Conservation (phyloP, 208 protist genomes). For the Balamuthia mandrillaris region DNA sequence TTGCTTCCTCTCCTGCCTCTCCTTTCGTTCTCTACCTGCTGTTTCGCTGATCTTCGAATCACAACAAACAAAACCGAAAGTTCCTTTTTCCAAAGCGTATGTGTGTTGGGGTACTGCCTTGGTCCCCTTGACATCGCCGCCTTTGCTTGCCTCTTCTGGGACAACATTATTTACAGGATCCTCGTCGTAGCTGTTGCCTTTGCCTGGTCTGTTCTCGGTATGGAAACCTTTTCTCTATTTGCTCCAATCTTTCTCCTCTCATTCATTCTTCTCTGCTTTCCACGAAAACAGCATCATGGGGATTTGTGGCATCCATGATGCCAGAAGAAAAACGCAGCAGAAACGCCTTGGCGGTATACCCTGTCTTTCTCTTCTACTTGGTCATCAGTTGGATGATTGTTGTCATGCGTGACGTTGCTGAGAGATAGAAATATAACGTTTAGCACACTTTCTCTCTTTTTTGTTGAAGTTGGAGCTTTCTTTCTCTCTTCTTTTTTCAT, state of each 20-base stretch:
- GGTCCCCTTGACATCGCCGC: conserved; percentile 75
- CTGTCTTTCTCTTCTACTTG: conserved; percentile 86
- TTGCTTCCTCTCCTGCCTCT: too few species aligned
- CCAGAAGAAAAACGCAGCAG: conserved; percentile 51
- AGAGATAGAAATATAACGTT: background rate
- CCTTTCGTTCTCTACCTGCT: background rate
- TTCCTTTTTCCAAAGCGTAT: conserved; percentile 90
- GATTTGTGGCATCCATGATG: conserved; percentile 79
- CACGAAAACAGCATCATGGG: conserved; percentile 71
- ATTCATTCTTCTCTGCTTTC: background rate
- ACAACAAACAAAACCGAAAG: too few species aligned
- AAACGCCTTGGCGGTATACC: conserved; percentile 81
- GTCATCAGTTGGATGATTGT: conserved; percentile 82
- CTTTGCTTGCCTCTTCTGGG: conserved; percentile 55
- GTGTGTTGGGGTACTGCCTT: conserved; percentile 90
- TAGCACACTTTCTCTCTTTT: background rate
- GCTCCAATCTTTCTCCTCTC: background rate
- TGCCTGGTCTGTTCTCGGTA: conserved; percentile 76
- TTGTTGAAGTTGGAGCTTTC: too few species aligned
- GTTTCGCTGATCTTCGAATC: too few species aligned
- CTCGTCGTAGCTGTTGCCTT: conserved; percentile 64
- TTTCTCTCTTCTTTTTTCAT: too few species aligned
- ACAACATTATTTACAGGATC: conserved; percentile 69
- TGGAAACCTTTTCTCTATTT: background rate
- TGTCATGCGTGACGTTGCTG: conserved; percentile 10